Evolutionary conservation across 2,329 filamentous ascomycete genomes (phyloP).

Genomic region (Chalaropsis thielavioides): DNA sequence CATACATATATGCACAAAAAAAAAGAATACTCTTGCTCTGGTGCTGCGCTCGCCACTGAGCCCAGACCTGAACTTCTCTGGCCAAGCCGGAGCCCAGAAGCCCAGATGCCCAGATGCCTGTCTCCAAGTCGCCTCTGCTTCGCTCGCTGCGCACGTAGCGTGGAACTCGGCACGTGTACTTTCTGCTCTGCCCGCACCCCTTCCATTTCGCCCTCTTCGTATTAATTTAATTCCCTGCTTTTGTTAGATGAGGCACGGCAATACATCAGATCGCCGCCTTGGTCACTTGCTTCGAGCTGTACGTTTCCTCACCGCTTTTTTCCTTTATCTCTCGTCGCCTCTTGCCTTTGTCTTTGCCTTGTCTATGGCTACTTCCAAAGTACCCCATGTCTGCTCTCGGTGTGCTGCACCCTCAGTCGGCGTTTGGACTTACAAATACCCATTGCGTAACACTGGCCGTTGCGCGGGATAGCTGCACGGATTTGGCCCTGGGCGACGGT

Average conservation of each 20-base stretch:
- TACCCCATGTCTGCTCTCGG: neutral
- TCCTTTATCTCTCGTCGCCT: neutral
- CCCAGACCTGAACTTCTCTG: no score
- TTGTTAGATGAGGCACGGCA: neutral
- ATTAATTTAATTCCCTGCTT: constrained; percentile 3
- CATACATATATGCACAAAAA: neutral
- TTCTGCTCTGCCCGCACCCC: neutral
- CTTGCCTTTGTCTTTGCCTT: neutral
- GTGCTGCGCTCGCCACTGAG: no score
- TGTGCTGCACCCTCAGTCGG: neutral
- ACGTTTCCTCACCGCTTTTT: constrained; percentile 7
- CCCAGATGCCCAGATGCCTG: no score
- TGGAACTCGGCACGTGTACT: neutral
- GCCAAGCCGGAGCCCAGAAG: no score
- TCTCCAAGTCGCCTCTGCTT: no score
- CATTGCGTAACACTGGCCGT: neutral
- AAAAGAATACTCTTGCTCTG: no score
- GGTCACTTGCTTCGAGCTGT: neutral
- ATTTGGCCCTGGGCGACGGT: neutral
- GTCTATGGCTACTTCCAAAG: neutral
- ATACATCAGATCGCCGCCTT: neutral
- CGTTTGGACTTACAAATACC: neutral
- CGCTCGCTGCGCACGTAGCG: no score
- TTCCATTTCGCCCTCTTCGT: neutral
- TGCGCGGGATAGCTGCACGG: neutral